Evolutionary conservation across 2,329 filamentous ascomycete genomes (phyloP).

Genomic region (Sclerotinia borealis): DNA sequence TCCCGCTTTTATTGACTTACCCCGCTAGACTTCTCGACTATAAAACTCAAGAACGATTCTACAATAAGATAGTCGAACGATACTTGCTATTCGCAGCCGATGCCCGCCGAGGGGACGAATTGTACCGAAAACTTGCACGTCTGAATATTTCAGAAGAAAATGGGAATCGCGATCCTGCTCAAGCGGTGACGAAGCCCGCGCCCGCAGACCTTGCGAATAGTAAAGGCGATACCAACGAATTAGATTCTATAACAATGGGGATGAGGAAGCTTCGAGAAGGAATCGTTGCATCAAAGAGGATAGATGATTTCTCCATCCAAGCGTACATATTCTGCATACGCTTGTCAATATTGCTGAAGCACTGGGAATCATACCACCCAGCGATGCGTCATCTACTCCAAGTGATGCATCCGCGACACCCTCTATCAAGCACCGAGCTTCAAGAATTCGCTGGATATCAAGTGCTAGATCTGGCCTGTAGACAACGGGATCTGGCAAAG

Average conservation of each 20-base stretch:
- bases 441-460: conserved; percentile 76
- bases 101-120: conserved; percentile 62
- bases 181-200: conserved; percentile 14
- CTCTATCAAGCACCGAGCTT: conserved; percentile 65
- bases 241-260: conserved; percentile 59
- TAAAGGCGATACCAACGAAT: conserved; percentile 13
- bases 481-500: conserved; percentile 65
- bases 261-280: conserved; percentile 90
- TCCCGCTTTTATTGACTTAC: conserved; percentile 14
- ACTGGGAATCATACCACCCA: conserved; percentile 85
- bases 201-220: conserved; percentile 11
- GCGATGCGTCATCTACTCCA: conserved; percentile 75
- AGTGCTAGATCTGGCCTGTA: conserved; percentile 82
- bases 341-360: conserved; percentile 70
- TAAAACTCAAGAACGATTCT: conserved; percentile 79
- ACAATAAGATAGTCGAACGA: conserved; percentile 77
- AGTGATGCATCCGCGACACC: conserved; percentile 59
- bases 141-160: conserved; percentile 31
- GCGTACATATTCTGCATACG: conserved; percentile 90
- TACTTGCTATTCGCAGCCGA: conserved; percentile 86
- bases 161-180: conserved; percentile 22
- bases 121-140: conserved; percentile 69
- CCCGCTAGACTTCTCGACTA: conserved; percentile 58
- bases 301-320: conserved; percentile 77
- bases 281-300: conserved; percentile 69